Base-by-base conservation (phyloP, 108 stramenopile genomes). In the Aureococcus anophagefferens region DNA sequence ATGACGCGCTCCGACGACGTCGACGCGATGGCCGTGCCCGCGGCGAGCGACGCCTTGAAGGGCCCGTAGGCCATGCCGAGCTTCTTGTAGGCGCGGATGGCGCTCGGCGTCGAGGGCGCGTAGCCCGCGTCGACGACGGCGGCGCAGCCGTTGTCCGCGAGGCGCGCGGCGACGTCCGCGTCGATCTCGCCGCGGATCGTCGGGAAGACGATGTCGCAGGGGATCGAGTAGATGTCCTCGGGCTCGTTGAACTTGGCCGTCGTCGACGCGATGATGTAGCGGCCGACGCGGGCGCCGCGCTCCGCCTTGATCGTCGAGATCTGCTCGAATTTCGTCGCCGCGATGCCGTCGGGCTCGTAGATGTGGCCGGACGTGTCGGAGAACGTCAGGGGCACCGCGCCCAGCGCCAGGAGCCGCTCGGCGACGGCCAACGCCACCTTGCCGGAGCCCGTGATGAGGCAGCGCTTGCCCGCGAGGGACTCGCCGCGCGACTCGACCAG, bases 321-420 rank as follows among this genome's bases (percentile, higher is more conserved):
- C 44, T 89, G 94, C 40, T 85, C 79, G 28, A 98, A 77, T 77
- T 94, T 94, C 15, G 85, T 84, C 66, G 83, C 84, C 59, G 91
- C 85, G 74, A 98, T 87, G 59, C 98, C 98, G 59, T 91, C 91
- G 16, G 93, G 91, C 79, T 98, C 96, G 79, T 93, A 93, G 37
- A 98, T 87, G 83, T 93, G 84, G 13, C 98, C 98, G 74, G 87
- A 88, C 62, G 88, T 80, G 80, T 98, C 98, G 31, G 87, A 86
- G 77, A 98, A 88, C 30, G 93, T 93, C 30, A 98, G 69, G 66
- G 95, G 95, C 46, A 94, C 89, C 66, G 96, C 98, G 36, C 98
- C 98, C 68, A 88, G 89, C 63, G 90, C 88, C 62, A 97, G 51
- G n/a, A 96, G 77, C 74, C 94, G 95, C 68, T 85, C 81, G 62